Evolutionary conservation across 805 yeast genomes (phyloP).

Genomic region (Wickerhamomyces mucosus): DNA sequence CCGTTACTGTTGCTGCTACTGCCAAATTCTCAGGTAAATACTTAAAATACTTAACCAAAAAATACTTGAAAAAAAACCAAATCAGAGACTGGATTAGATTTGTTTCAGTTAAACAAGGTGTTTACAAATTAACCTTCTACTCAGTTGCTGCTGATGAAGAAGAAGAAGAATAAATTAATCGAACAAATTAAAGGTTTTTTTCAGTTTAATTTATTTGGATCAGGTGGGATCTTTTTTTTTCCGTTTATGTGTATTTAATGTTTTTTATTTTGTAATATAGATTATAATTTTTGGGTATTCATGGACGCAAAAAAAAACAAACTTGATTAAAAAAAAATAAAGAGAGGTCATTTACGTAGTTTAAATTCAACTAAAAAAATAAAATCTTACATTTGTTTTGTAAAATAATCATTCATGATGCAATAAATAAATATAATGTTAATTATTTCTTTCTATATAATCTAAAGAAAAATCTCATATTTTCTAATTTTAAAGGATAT

Average conservation of each 20-base stretch:
- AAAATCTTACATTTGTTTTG: no score
- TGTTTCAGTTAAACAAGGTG: slow-evolving; percentile 90
- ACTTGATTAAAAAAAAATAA: no score
- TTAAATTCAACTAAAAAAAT: no score
- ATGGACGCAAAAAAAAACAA: no score
- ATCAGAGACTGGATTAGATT: slow-evolving; percentile 99
- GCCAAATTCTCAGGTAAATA: slow-evolving; percentile 99
- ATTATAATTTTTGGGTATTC: no score
- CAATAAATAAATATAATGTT: no score
- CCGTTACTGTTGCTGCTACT: slow-evolving; percentile 80
- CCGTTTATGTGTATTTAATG: no score
- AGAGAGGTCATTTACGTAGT: no score
- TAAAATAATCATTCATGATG: no score
- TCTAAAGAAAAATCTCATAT: slow-evolving; percentile 80
- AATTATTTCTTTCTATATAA: slow-evolving; percentile 53
- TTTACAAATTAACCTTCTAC: slow-evolving; percentile 98
- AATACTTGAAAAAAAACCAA: slow-evolving; percentile 99
- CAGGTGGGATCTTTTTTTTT: neutral
- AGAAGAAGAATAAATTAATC: slow-evolving; percentile 71
- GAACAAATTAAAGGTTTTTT: no score
- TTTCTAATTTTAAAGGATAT: slow-evolving; percentile 67
- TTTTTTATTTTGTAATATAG: no score
- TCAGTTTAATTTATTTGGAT: neutral
- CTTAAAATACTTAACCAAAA: slow-evolving; percentile 99
- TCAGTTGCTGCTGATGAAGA: slow-evolving; percentile 96